Percentiles rank a stretch among this genome's conserved stretches.
These are phyloP conservation scores for Musa itinerans DNA, from an alignment of 176 grass and related monocot genomes.

Conservation along the genomic window DNA sequence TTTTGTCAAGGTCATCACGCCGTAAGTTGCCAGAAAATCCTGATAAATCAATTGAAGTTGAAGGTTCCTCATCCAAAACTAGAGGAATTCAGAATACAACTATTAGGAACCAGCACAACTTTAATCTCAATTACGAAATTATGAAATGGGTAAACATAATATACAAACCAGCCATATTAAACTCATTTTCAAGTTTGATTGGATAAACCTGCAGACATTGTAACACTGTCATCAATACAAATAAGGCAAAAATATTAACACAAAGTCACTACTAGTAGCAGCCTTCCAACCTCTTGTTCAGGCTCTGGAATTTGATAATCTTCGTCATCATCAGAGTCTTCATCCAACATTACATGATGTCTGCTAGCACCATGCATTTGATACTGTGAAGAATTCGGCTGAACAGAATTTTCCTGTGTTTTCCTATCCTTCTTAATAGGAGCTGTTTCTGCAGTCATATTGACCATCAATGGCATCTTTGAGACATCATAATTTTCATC, in stretches of 20 bases:
- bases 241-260: conserved; percentile 8
- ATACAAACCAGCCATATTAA: conserved; percentile 41
- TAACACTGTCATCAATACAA: conserved; percentile 15
- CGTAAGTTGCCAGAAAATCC: conserved; percentile 91
- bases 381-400: conserved; percentile 27
- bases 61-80: conserved; percentile 51
- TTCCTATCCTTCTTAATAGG: conserved; percentile 63
- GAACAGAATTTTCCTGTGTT: conserved; percentile 38
- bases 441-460: conserved; percentile 38
- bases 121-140: neutral
- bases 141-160: conserved; percentile 14
- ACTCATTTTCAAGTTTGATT: conserved; percentile 24
- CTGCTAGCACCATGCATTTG: conserved; percentile 26
- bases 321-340: conserved; percentile 91
- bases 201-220: conserved; percentile 44
- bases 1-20: conserved; percentile 69
- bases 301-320: conserved; percentile 51
- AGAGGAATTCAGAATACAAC: conserved; percentile 16
- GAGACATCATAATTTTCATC: conserved; percentile 66
- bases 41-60: conserved; percentile 60
- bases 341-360: conserved; percentile 49
- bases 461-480: conserved; percentile 73
- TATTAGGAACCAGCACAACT: conserved; percentile 2
- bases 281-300: conserved; percentile 47
- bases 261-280: conserved; percentile 3